Conservation (phyloP, 768 basidiomycete species). For the Termitomyces sp. region DNA sequence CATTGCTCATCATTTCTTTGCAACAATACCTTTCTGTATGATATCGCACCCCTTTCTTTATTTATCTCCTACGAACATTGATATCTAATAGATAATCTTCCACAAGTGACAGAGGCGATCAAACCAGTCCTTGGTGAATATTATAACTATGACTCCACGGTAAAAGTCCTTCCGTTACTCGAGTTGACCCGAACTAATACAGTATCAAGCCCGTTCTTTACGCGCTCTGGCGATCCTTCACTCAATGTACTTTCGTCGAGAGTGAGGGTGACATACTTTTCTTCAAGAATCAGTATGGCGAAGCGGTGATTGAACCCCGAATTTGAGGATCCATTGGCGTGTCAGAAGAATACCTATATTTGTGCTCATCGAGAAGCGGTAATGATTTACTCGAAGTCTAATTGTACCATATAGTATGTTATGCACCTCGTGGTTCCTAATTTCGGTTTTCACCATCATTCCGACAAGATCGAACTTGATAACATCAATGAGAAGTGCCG, state of each 20-base stretch:
- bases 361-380: neutral
- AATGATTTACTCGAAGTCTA: neutral
- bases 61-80: neutral
- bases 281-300: constrained; percentile 46
- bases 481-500: neutral
- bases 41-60: neutral
- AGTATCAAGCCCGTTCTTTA: constrained; percentile 29
- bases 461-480: neutral
- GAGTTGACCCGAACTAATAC: neutral
- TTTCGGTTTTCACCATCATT: neutral
- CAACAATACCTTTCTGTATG: constrained; percentile 55
- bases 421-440: neutral
- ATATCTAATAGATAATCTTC: constrained; percentile 39
- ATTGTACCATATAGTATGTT: neutral
- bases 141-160: constrained; percentile 57
- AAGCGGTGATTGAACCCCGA: constrained; percentile 24
- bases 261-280: constrained; percentile 50
- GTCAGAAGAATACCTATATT: neutral
- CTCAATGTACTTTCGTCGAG: constrained; percentile 54
- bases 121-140: constrained; percentile 46
- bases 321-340: neutral
- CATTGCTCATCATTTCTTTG: constrained; percentile 59
- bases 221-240: constrained; percentile 56
- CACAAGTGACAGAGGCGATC: constrained; percentile 39
- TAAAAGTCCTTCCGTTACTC: constrained; percentile 17